phyloP scores from a whole-genome alignment of 805 yeast genomes.

The Candida nitratophila region DNA sequence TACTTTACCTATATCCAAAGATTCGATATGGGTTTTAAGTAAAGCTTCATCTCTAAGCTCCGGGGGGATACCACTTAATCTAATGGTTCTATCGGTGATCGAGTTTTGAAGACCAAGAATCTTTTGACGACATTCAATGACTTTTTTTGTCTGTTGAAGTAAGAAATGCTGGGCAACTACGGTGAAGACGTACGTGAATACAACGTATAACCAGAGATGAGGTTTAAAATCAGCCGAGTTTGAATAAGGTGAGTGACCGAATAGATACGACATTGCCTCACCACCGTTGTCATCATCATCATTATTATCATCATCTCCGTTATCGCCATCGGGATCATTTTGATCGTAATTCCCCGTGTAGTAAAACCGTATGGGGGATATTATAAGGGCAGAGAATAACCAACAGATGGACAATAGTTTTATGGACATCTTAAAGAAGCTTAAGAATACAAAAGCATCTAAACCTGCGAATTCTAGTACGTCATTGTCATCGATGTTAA shows the following conservation, averaged over 20 bases:
- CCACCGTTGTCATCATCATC: slow-evolving; percentile 5
- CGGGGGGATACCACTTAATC: slow-evolving; percentile 84
- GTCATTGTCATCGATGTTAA: slow-evolving; percentile 61
- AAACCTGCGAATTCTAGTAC: slow-evolving; percentile 85
- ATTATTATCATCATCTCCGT: slow-evolving; percentile 22
- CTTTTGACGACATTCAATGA: slow-evolving; percentile 70
- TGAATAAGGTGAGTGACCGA: neutral
- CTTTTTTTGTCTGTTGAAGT: slow-evolving; percentile 61
- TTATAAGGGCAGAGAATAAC: slow-evolving; percentile 61
- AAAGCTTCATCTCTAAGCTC: slow-evolving; percentile 66
- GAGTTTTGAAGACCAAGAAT: slow-evolving; percentile 83
- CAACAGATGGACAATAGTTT: slow-evolving; percentile 58
- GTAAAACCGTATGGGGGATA: slow-evolving; percentile 79
- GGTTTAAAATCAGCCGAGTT: slow-evolving; percentile 34
- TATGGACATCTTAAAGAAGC: slow-evolving; percentile 86
- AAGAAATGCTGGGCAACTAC: slow-evolving; percentile 52
- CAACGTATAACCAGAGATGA: slow-evolving; percentile 80
- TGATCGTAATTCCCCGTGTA: slow-evolving; percentile 76
- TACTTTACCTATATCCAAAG: slow-evolving; percentile 74
- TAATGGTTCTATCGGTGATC: slow-evolving; percentile 84
- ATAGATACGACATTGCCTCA: neutral
- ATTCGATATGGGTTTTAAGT: slow-evolving; percentile 68
- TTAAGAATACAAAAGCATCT: slow-evolving; percentile 88
- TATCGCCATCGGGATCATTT: slow-evolving; percentile 32
- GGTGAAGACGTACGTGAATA: slow-evolving; percentile 84